Evolutionary conservation across 805 yeast species (phyloP), one percentile per base, ranked within the genome.

Genomic region (Sungouiella thailandica): DNA sequence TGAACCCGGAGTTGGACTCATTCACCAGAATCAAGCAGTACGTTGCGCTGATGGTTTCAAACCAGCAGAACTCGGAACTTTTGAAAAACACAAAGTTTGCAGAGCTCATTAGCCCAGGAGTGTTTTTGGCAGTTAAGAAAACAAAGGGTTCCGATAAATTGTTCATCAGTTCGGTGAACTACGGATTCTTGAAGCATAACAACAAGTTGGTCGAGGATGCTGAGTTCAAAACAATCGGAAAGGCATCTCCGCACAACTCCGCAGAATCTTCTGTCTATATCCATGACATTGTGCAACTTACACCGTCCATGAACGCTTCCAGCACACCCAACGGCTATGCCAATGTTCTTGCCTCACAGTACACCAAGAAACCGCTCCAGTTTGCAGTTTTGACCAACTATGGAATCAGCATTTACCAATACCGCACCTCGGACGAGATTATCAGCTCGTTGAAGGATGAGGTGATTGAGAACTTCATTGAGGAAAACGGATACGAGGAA

Each of bases 281-380:
- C 17, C 88, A 80, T 49, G 85, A 83, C 31, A 79, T 89, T 41
- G 74, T 78, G 12, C 84, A 82, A 41, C 51, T 85, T 28, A 74
- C 90, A 0, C 78, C 84, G 11, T 63, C 79, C 2, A 81, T 81
- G 68, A 74, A 76, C 50, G 86, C 94, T 1, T 73, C 90, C 0
- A 61, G 74, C 27, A 76, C 76, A 28, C 95, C 95, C 14, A 76
- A 69, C 46, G 96, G 96, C 2, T 86, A 80, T 53, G 85, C 87
- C 7, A 89, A 90, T 53, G 79, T 79, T 39, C 78, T 85, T 57
- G 95, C 96, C 1, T 79, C 90, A 5, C 97, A 89, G 49, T 90
- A 86, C 52, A 74, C 79, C 12, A 59, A 74, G 13, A 67, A 70
- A 13, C 78, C 85, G 0, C 71, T 83, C 29, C 78, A 76, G 48